A percentile compares a stretch with the other conserved stretches of the same genome.
These are phyloP conservation scores for Chaetomium globosum DNA, from an alignment of 2,329 filamentous ascomycete species.

Conservation along the genomic window DNA sequence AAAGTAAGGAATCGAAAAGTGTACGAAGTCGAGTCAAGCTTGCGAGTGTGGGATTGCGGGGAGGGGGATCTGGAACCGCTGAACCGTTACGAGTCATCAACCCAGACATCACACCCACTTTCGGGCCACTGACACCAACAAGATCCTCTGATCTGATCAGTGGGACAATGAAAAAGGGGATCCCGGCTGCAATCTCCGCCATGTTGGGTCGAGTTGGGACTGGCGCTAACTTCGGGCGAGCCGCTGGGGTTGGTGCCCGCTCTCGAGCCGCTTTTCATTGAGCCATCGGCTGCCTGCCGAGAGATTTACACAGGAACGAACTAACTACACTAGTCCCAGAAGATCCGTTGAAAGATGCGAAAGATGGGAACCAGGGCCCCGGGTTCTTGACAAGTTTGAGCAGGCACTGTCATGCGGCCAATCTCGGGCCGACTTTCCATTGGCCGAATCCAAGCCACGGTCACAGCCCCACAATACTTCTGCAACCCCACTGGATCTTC, in stretches of 20 bases:
- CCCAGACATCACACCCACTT: too few species aligned
- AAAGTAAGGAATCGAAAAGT: too few species aligned
- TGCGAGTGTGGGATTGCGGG: neutral
- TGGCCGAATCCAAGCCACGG: neutral
- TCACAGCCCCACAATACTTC: neutral
- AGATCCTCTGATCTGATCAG: neutral
- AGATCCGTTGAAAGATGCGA: neutral
- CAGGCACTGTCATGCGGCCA: constrained; percentile 9
- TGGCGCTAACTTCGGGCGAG: too few species aligned
- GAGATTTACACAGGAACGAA: too few species aligned
- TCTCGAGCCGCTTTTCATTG: neutral
- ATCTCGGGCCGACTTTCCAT: constrained; percentile 3
- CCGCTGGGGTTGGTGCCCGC: neutral
- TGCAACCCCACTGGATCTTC: constrained; percentile 8
- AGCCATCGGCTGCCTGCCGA: neutral
- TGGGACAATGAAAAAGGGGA: constrained; percentile 1
- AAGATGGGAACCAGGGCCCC: constrained; percentile 14
- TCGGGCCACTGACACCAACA: neutral
- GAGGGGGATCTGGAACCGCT: too few species aligned
- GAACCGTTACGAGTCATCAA: neutral
- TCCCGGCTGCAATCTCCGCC: constrained; percentile 4
- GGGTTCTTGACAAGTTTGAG: neutral
- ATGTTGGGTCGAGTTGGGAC: neutral
- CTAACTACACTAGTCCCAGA: too few species aligned
- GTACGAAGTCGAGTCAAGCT: neutral